A percentile compares a stretch with the other conserved stretches of the same genome.
phyloP scores from a whole-genome alignment of 1,284 basidiomycete genomes.

The Sanghuangporus baumii region DNA sequence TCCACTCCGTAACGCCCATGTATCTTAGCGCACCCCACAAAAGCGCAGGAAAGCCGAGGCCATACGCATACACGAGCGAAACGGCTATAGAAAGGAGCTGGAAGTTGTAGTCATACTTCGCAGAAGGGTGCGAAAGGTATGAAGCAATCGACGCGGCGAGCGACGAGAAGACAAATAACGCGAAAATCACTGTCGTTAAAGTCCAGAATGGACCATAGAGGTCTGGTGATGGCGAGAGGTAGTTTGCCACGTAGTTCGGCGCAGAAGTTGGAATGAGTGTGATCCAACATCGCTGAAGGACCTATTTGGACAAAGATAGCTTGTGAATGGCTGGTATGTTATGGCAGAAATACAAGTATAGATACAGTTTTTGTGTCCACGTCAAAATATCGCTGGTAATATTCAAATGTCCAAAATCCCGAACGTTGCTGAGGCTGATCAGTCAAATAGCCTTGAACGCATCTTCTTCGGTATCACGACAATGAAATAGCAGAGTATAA shows the following conservation, averaged over 20 bases:
- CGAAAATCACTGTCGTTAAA: slow-evolving; percentile 85
- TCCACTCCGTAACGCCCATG: slow-evolving; percentile 81
- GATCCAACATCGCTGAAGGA: slow-evolving; percentile 64
- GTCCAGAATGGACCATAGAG: slow-evolving; percentile 95
- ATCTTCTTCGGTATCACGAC: neutral
- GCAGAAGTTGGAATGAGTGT: slow-evolving; percentile 60
- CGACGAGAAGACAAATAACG: slow-evolving; percentile 87
- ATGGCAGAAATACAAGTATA: neutral
- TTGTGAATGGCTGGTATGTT: neutral
- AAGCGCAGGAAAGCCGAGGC: slow-evolving; percentile 70
- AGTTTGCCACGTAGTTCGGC: slow-evolving; percentile 48
- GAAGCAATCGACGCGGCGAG: slow-evolving; percentile 78
- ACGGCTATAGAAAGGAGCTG: slow-evolving; percentile 77
- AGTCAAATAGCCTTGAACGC: slow-evolving; percentile 44
- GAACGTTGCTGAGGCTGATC: slow-evolving; percentile 37
- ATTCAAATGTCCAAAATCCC: slow-evolving; percentile 72
- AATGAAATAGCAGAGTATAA: neutral
- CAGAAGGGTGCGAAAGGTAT: slow-evolving; percentile 62
- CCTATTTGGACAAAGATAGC: slow-evolving; percentile 31
- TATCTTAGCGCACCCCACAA: slow-evolving; percentile 81
- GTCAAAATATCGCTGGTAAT: slow-evolving; percentile 78
- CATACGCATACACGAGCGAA: slow-evolving; percentile 81
- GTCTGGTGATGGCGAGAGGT: slow-evolving; percentile 62
- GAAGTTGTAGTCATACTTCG: slow-evolving; percentile 76
- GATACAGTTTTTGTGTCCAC: slow-evolving; percentile 69